Evolutionary conservation across 495 filamentous ascomycete genomes (phyloP).

Genomic region (Pseudoneurospora amorphoporcata): DNA sequence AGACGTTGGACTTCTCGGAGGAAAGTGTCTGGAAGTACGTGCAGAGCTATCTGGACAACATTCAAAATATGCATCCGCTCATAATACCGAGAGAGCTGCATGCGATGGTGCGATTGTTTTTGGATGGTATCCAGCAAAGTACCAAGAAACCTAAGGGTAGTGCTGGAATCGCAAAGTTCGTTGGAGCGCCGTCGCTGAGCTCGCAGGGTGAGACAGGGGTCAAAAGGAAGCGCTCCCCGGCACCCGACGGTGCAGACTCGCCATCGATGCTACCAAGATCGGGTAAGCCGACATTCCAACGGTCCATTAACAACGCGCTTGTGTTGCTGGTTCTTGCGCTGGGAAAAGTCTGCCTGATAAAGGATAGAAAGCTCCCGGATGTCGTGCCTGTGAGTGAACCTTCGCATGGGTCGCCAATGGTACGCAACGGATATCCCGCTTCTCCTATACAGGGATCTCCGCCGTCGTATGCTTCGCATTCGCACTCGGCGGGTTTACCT

Average conservation of each 20-base stretch:
- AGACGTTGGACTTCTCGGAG: conserved; percentile 53
- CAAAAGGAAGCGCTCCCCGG: conserved; percentile 53
- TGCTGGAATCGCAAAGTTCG: conserved; percentile 20
- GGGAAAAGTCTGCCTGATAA: conserved; percentile 68
- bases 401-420: conserved; percentile 31
- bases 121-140: conserved; percentile 29
- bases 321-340: conserved; percentile 76
- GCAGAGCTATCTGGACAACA: conserved; percentile 62
- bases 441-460: conserved; percentile 43
- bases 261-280: conserved; percentile 22
- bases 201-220: conserved; percentile 25
- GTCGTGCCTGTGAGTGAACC: conserved; percentile 39
- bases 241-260: conserved; percentile 21
- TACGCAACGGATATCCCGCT: conserved; percentile 35
- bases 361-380: conserved; percentile 48
- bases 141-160: conserved; percentile 13
- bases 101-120: conserved; percentile 38
- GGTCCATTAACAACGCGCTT: conserved; percentile 62
- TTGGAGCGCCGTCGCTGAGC: conserved; percentile 3
- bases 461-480: conserved; percentile 26
- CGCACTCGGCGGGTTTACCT: conserved; percentile 29
- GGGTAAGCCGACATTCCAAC: conserved; percentile 35
- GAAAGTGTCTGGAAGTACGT: conserved; percentile 53
- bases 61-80: conserved; percentile 87
- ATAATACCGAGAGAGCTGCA: conserved; percentile 43